Base-by-base conservation (phyloP, 2,329 filamentous ascomycete genomes). In the Exophiala bonariae region DNA sequence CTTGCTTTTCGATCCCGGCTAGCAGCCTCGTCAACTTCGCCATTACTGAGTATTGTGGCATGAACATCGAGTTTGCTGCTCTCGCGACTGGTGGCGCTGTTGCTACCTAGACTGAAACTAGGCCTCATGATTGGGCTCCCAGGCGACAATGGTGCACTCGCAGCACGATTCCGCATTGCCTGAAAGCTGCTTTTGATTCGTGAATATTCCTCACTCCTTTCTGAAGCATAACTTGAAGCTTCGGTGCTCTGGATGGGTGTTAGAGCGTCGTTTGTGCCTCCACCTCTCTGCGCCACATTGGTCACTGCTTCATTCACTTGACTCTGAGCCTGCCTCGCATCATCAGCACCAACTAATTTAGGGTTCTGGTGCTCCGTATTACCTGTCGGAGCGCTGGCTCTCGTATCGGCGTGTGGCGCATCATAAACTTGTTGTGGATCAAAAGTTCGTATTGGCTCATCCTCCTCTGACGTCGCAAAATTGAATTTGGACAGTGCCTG, bases 51-150 rank as follows among this genome's bases (percentile, higher is more conserved):
- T 11, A 58, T 47, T 19, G 50, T 55, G n/a, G 53, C 48, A 17
- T 55, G 49, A 22, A 56, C 46, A 32, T 59, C 57, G 20, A 51
- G 41, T 33, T 59, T 59, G 49, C 51, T 57, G 36, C 54, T 53
- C 34, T 54, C 55, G 26, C 41, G 46, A 39, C 55, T 58, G 10
- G 52, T 55, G 14, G 50, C 50, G 34, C 54, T 54, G 20, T 56
- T 44, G 46, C 57, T 59, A 14, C 51, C 55, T 43, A 57, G 31
- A 41, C 57, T 58, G 44, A 50, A 59, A 33, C 50, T 49, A 13
- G 49, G 50, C 20, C 34, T 42, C 30, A 55, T 32, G 18, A 36
- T 41, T 8, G 54, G 44, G 37, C 45, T 48, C 28, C 39, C 35
- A 16, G 50, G 23, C 26, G 46, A 49, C 13, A 55, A 34, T 23